Conservation (phyloP, 768 basidiomycete genomes). For the Ramaria sp. region DNA sequence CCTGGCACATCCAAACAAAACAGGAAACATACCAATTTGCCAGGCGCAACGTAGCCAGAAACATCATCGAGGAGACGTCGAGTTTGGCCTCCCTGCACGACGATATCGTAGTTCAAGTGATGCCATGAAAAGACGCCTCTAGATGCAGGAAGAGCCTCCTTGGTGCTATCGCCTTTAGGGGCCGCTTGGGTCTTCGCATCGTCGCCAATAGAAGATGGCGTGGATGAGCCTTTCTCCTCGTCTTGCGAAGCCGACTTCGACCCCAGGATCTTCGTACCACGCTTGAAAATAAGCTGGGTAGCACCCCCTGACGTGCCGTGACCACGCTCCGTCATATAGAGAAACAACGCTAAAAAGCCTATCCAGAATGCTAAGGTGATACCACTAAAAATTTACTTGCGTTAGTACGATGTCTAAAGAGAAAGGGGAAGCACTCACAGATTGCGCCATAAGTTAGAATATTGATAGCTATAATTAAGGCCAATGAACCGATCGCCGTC, state of each 20-base stretch:
- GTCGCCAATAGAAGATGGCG: neutral
- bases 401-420: neutral
- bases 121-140: slow-evolving; percentile 69
- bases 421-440: slow-evolving; percentile 20
- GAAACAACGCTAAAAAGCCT: slow-evolving; percentile 43
- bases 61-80: slow-evolving; percentile 56
- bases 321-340: slow-evolving; percentile 48
- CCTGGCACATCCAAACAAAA: slow-evolving; percentile 22
- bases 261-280: slow-evolving; percentile 28
- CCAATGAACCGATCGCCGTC: slow-evolving; percentile 43
- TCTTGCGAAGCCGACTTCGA: slow-evolving; percentile 3
- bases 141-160: slow-evolving; percentile 16
- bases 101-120: slow-evolving; percentile 55
- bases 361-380: slow-evolving; percentile 56
- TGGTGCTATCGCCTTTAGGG: slow-evolving; percentile 21
- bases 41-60: slow-evolving; percentile 73
- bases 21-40: slow-evolving; percentile 38
- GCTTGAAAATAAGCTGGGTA: slow-evolving; percentile 55
- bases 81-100: slow-evolving; percentile 32
- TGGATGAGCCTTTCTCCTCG: slow-evolving; percentile 18
- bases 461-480: slow-evolving; percentile 31
- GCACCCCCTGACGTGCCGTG: slow-evolving; percentile 25
- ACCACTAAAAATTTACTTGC: slow-evolving; percentile 24
- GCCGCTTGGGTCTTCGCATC: neutral
- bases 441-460: slow-evolving; percentile 39